phyloP scores from a whole-genome alignment of 2,329 filamentous ascomycete species.

The Raffaelea ambrosiae region DNA sequence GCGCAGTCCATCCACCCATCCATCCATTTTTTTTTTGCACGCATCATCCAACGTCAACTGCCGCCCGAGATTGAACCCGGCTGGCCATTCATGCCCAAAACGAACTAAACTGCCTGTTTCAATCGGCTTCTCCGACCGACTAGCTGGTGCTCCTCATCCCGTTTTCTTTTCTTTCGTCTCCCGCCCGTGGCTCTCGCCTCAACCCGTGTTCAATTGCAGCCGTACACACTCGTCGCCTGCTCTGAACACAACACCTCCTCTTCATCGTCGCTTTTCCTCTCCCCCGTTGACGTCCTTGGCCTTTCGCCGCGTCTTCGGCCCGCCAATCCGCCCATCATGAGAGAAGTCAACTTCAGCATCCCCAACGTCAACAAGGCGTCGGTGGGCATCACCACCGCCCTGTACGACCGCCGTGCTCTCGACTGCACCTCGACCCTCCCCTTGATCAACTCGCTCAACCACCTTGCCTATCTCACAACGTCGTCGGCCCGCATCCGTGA shows the following conservation, averaged over 20 bases:
- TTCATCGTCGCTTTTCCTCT: background rate
- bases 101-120: too few relatives aligned
- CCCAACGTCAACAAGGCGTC: slow-evolving; percentile 99
- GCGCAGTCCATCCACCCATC: too few relatives aligned
- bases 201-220: too few relatives aligned
- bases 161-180: background rate
- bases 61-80: too few relatives aligned
- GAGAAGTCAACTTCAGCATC: slow-evolving; percentile 99
- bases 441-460: slow-evolving; percentile 97
- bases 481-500: slow-evolving; percentile 96
- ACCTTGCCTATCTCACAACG: slow-evolving; percentile 95
- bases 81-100: too few relatives aligned
- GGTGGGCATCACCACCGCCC: slow-evolving; percentile 85
- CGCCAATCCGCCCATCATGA: slow-evolving; percentile 49
- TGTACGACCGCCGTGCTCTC: slow-evolving; percentile 94
- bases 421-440: slow-evolving; percentile 97
- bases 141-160: too few relatives aligned
- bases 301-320: background rate
- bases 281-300: background rate
- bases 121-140: too few relatives aligned
- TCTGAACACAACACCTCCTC: too few relatives aligned
- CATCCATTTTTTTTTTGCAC: too few relatives aligned
- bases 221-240: too few relatives aligned
- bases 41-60: too few relatives aligned
- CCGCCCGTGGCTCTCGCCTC: too few relatives aligned